These are phyloP conservation scores for Salvia rosmarinus DNA, from an alignment of 257 asterid species.

Conservation along the genomic window DNA sequence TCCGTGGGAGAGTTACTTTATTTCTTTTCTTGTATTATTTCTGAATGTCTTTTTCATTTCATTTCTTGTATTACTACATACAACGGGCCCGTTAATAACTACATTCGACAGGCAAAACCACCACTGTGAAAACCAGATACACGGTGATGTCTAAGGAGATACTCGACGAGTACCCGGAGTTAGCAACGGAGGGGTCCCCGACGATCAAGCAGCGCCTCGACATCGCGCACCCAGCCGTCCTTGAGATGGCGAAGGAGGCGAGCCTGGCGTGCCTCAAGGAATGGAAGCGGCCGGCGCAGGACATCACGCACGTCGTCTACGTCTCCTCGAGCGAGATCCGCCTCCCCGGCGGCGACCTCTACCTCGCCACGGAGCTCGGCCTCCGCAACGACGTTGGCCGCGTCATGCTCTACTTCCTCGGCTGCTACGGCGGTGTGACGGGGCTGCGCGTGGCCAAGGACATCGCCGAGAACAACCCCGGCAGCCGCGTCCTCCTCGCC, in stretches of 20 bases:
- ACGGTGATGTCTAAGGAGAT: slow-evolving; percentile 83
- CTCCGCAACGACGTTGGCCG: slow-evolving; percentile 68
- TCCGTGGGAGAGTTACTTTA: too few species aligned
- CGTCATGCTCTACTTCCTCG: slow-evolving; percentile 85
- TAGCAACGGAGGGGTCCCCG: slow-evolving; percentile 83
- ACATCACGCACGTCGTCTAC: slow-evolving; percentile 83
- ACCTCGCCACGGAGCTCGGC: slow-evolving; percentile 71
- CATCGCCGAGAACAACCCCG: slow-evolving; percentile 91
- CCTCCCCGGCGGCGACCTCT: slow-evolving; percentile 93
- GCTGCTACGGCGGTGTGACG: slow-evolving; percentile 93
- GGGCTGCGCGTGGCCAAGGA: slow-evolving; percentile 94
- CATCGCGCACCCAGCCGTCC: slow-evolving; percentile 79
- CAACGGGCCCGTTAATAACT: too few species aligned
- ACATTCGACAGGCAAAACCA: slow-evolving; percentile 67
- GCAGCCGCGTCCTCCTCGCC: slow-evolving; percentile 76
- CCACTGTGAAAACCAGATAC: slow-evolving; percentile 88
- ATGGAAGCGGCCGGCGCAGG: slow-evolving; percentile 70
- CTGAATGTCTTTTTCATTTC: too few species aligned
- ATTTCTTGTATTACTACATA: background rate
- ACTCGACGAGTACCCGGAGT: slow-evolving; percentile 74
- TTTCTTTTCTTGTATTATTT: too few species aligned
- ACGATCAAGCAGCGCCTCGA: slow-evolving; percentile 82
- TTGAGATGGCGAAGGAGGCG: slow-evolving; percentile 80
- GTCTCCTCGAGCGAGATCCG: slow-evolving; percentile 91
- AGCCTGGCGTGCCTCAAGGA: slow-evolving; percentile 64